phyloP scores from a whole-genome alignment of 257 asterid genomes.

The Mentha longifolia region DNA sequence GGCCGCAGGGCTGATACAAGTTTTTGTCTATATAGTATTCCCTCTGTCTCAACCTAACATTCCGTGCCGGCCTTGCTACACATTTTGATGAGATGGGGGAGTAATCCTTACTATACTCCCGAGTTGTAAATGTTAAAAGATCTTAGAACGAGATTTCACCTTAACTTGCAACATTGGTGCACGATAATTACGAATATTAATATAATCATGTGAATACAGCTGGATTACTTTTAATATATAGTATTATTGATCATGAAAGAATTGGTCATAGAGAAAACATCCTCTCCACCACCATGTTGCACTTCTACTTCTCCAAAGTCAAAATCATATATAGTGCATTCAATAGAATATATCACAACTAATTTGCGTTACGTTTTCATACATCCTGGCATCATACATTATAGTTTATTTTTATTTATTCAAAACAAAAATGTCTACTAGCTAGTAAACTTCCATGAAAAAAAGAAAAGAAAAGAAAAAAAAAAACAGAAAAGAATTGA shows the following conservation, averaged over 20 bases:
- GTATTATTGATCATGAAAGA: not conserved
- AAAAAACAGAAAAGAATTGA: no score
- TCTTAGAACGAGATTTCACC: no score
- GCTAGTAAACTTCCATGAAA: no score
- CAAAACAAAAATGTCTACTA: no score
- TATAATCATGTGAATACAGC: constrained; percentile 24
- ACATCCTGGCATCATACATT: no score
- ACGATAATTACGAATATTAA: not conserved
- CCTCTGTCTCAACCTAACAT: no score
- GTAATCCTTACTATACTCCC: no score
- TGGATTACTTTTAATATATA: not conserved
- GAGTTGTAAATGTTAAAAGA: not conserved
- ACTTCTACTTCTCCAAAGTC: constrained; percentile 42
- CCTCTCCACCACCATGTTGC: constrained; percentile 31
- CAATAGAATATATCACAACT: constrained; percentile 12
- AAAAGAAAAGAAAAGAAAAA: no score
- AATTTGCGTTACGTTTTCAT: constrained; percentile 3
- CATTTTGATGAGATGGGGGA: no score
- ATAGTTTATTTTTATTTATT: not conserved
- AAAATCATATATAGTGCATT: constrained; percentile 37
- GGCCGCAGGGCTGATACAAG: no score
- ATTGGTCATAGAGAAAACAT: constrained; percentile 11
- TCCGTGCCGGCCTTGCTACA: no score
- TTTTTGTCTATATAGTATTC: no score
- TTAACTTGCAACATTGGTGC: not conserved